phyloP scores from a whole-genome alignment of 2,329 filamentous ascomycete species.

The Paecilomyces sp. region DNA sequence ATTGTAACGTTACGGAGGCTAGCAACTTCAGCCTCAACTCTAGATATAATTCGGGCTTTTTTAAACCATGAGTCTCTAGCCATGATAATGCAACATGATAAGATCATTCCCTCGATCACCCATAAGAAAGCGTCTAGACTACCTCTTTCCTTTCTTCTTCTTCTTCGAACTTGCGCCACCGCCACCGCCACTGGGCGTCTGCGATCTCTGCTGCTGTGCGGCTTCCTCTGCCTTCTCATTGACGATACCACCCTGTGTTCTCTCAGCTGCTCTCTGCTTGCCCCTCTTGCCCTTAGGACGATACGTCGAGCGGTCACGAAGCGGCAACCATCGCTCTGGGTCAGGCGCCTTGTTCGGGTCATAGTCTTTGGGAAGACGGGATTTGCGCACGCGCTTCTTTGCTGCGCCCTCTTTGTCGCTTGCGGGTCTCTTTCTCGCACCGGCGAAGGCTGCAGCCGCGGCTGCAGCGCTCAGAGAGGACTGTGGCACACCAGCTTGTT shows the following conservation, averaged over 20 bases:
- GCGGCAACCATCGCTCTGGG: slow-evolving; percentile 85
- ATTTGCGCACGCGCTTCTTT: slow-evolving; percentile 39
- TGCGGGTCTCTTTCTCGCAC: slow-evolving; percentile 34
- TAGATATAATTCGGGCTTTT: background rate
- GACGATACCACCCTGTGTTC: slow-evolving; percentile 79
- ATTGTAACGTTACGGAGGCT: background rate
- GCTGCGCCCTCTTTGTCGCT: slow-evolving; percentile 21
- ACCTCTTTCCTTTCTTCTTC: slow-evolving; percentile 47
- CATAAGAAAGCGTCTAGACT: slow-evolving; percentile 6
- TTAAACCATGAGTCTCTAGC: slow-evolving; percentile 1
- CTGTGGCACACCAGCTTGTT: slow-evolving; percentile 37
- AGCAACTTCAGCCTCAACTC: background rate
- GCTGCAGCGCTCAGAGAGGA: slow-evolving; percentile 22
- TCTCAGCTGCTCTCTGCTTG: slow-evolving; percentile 69
- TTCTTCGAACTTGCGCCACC: slow-evolving; percentile 37
- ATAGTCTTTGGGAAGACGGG: slow-evolving; percentile 41
- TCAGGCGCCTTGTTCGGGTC: slow-evolving; percentile 75
- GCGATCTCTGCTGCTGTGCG: slow-evolving; percentile 25
- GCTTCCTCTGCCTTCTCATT: slow-evolving; percentile 61
- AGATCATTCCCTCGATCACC: slow-evolving; percentile 1
- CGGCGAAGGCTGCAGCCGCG: slow-evolving; percentile 23
- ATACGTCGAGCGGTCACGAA: slow-evolving; percentile 83
- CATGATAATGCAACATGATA: slow-evolving; percentile 8
- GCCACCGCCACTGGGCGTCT: slow-evolving; percentile 19
- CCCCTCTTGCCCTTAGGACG: slow-evolving; percentile 87